These are phyloP conservation scores for Xylaria sp. DNA, from an alignment of 2,329 filamentous ascomycete genomes.

Conservation along the genomic window DNA sequence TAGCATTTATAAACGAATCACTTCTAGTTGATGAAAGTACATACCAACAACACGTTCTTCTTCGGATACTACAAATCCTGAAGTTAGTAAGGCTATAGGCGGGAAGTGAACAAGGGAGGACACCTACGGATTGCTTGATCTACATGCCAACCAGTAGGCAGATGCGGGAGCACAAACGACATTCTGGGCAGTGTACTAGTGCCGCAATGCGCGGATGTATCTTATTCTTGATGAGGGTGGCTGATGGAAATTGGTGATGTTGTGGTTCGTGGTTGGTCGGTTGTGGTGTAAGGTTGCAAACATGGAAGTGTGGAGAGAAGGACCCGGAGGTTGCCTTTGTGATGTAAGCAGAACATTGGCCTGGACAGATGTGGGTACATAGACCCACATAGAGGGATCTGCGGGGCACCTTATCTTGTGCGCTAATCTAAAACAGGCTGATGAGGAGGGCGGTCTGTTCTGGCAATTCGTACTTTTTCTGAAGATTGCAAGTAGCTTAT, in stretches of 20 bases:
- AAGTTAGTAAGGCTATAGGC: conserved; percentile 17
- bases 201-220: background rate
- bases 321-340: conserved; percentile 10
- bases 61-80: conserved; percentile 62
- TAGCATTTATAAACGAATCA: background rate
- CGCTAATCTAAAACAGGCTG: conserved; percentile 34
- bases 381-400: conserved; percentile 4
- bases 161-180: conserved; percentile 91
- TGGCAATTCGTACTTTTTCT: conserved; percentile 37
- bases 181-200: conserved; percentile 47
- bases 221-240: background rate
- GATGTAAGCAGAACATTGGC: conserved; percentile 7
- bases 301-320: background rate
- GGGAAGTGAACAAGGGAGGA: background rate
- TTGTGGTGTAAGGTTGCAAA: background rate
- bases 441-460: conserved; percentile 38
- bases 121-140: conserved; percentile 82
- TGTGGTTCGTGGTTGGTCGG: background rate
- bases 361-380: background rate
- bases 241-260: background rate
- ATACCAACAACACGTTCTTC: conserved; percentile 82
- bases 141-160: conserved; percentile 95
- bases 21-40: background rate
- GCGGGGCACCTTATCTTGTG: conserved; percentile 17
- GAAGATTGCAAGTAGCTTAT: background rate